Conservation (phyloP, 352 stramenopile genomes). For the Phytophthora multivora region DNA sequence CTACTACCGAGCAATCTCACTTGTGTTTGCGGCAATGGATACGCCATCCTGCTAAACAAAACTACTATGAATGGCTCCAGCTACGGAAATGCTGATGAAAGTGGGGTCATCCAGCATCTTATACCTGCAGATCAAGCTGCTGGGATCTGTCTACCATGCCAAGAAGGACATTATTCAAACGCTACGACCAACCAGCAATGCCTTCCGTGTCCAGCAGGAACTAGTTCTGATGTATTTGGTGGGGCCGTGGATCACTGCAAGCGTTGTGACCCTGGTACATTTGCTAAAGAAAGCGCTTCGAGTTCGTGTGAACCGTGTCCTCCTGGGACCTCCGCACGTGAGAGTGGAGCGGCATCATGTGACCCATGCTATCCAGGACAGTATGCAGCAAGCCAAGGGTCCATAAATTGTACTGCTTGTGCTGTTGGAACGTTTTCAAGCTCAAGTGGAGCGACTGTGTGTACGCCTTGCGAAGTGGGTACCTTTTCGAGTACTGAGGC, state of each 20-base stretch:
- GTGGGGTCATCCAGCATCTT: neutral
- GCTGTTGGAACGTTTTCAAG: constrained; percentile 36
- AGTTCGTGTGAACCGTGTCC: constrained; percentile 40
- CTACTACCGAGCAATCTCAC: constrained; percentile 30
- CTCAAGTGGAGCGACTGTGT: constrained; percentile 16
- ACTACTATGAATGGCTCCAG: neutral
- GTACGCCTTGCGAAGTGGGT: constrained; percentile 29
- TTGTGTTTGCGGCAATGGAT: constrained; percentile 41
- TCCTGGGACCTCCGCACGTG: constrained; percentile 37
- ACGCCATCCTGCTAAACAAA: constrained; percentile 7
- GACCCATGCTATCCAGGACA: constrained; percentile 44
- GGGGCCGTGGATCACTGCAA: constrained; percentile 22
- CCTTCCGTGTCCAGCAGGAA: constrained; percentile 38
- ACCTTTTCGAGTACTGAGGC: constrained; percentile 40
- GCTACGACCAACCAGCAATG: constrained; percentile 50
- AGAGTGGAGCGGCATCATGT: constrained; percentile 39
- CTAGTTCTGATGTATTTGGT: neutral
- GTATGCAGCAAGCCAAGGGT: constrained; percentile 33
- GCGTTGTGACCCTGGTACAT: constrained; percentile 52
- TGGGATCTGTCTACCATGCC: constrained; percentile 40
- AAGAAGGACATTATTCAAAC: constrained; percentile 50
- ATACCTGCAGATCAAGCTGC: constrained; percentile 19
- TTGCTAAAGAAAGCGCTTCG: constrained; percentile 37
- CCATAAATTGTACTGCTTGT: constrained; percentile 34
- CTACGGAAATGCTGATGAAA: neutral